Percentiles rank a stretch among this genome's conserved stretches.
phyloP scores from a whole-genome alignment of 495 filamentous ascomycete species.

The Penicillium parvum region DNA sequence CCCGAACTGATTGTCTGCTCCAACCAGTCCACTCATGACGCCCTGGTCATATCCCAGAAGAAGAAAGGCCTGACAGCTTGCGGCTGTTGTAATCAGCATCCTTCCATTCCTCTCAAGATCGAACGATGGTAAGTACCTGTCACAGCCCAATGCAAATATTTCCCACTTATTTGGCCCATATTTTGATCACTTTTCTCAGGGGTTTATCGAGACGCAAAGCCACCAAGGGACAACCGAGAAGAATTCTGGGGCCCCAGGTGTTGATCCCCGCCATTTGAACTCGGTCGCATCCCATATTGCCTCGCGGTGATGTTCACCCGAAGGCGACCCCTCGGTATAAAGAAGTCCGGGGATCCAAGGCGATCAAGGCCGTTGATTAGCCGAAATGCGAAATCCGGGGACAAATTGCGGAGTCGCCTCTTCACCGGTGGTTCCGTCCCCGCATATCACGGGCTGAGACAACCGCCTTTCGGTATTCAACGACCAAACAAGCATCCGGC shows the following conservation, averaged over 20 bases:
- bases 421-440: too few species aligned
- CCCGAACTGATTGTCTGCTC: slow-evolving; percentile 36
- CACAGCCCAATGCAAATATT: slow-evolving; percentile 20
- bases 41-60: slow-evolving; percentile 38
- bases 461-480: too few species aligned
- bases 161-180: slow-evolving; percentile 15
- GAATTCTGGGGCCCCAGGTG: slow-evolving; percentile 5
- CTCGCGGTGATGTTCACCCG: slow-evolving; percentile 4
- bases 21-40: slow-evolving; percentile 36
- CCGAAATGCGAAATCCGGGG: neutral
- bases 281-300: neutral
- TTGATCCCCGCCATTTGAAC: neutral
- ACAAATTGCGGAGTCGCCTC: neutral
- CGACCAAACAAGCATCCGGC: too few species aligned
- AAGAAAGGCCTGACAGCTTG: slow-evolving; percentile 34
- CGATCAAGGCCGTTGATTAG: neutral
- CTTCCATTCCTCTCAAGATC: neutral
- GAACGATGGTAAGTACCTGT: slow-evolving; percentile 5
- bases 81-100: slow-evolving; percentile 4
- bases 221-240: neutral
- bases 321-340: neutral
- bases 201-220: neutral
- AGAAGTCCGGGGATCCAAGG: neutral
- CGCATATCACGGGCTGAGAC: too few species aligned
- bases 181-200: neutral